These are phyloP conservation scores for Kodamaea lidongshanica DNA, from an alignment of 805 yeast species.

Conservation along the genomic window DNA sequence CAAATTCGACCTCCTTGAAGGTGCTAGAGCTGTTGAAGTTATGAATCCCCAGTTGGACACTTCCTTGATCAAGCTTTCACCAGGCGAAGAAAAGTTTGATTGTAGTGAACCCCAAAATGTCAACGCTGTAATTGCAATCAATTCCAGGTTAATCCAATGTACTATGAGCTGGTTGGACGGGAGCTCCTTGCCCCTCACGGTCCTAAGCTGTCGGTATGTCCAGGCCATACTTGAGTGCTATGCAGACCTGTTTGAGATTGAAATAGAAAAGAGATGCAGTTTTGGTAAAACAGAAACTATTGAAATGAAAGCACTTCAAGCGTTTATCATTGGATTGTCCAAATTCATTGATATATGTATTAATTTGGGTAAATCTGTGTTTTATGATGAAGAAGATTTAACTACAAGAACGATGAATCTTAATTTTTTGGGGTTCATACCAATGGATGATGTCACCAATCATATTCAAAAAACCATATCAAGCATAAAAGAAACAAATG, in stretches of 20 bases:
- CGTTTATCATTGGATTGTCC: conserved; percentile 47
- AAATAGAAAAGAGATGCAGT: conserved; percentile 1
- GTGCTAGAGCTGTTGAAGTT: conserved; percentile 83
- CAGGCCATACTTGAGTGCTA: conserved; percentile 48
- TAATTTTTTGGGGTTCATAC: conserved; percentile 24
- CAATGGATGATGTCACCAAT: conserved; percentile 16
- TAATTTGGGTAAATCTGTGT: conserved; percentile 48
- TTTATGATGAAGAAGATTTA: conserved; percentile 72
- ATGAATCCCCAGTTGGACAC: conserved; percentile 72
- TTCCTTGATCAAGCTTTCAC: conserved; percentile 48
- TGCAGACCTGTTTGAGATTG: too few species aligned
- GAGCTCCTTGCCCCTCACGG: conserved; percentile 67
- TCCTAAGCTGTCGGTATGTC: conserved; percentile 69
- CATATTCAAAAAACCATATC: conserved; percentile 29
- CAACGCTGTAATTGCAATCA: conserved; percentile 42
- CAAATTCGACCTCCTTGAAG: conserved; percentile 64
- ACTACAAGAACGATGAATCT: conserved; percentile 57
- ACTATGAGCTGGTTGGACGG: conserved; percentile 73
- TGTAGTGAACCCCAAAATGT: conserved; percentile 20
- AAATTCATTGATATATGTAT: conserved; percentile 47
- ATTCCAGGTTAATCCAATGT: conserved; percentile 48
- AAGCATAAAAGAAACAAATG: conserved; percentile 20
- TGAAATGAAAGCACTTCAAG: conserved; percentile 48
- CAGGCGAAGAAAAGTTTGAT: conserved; percentile 44
- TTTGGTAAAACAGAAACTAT: neutral